These are phyloP conservation scores for Vigna angularis DNA, from an alignment of 306 rosid genomes.

Conservation along the genomic window DNA sequence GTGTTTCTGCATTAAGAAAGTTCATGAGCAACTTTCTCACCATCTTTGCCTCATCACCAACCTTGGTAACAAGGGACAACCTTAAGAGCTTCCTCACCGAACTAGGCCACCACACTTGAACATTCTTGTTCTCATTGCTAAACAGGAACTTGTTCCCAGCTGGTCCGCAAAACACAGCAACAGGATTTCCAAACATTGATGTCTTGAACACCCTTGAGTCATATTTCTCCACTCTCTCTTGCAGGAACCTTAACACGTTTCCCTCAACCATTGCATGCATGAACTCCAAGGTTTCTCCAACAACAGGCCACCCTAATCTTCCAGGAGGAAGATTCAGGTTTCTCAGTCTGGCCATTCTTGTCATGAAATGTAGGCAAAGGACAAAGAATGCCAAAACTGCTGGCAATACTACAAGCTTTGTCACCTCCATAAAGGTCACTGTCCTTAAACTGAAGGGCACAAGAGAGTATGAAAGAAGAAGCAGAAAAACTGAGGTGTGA, in stretches of 20 bases:
- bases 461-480: neutral
- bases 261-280: conserved; percentile 19
- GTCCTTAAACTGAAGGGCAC: neutral
- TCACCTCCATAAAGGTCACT: conserved; percentile 36
- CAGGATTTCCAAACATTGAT: conserved; percentile 46
- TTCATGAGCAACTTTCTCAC: conserved; percentile 46
- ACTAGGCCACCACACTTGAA: conserved; percentile 58
- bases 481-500: conserved; percentile 14
- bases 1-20: conserved; percentile 56
- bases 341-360: conserved; percentile 40
- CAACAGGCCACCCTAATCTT: conserved; percentile 54
- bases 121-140: conserved; percentile 60
- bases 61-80: conserved; percentile 46
- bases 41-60: conserved; percentile 56
- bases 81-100: conserved; percentile 51
- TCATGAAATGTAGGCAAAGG: conserved; percentile 41
- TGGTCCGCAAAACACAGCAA: conserved; percentile 51
- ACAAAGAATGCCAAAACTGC: conserved; percentile 39
- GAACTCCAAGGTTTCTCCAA: conserved; percentile 54
- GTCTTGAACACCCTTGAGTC: conserved; percentile 54
- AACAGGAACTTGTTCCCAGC: conserved; percentile 57
- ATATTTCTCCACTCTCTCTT: conserved; percentile 49
- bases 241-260: conserved; percentile 32
- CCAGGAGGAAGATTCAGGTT: conserved; percentile 52
- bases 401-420: conserved; percentile 41